Evolutionary conservation across 2,329 filamentous ascomycete species (phyloP).

Genomic region (Davidsoniella eucalypti): DNA sequence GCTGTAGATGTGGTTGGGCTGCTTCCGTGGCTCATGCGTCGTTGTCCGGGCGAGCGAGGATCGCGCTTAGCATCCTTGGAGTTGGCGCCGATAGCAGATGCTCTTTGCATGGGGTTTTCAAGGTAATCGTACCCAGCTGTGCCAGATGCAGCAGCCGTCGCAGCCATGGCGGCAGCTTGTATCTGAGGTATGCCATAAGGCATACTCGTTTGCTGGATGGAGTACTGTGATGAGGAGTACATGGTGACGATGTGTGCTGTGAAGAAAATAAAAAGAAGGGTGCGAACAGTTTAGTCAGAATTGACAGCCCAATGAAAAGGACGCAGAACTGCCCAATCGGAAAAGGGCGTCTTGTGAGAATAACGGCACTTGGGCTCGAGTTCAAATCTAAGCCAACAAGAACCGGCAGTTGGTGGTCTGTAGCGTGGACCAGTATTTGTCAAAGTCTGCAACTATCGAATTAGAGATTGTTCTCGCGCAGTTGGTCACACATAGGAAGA

Average conservation of each 20-base stretch:
- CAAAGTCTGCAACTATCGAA: too few relatives aligned
- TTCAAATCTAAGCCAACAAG: too few relatives aligned
- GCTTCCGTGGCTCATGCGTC: conserved; percentile 61
- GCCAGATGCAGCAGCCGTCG: conserved; percentile 79
- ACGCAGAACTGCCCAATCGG: too few relatives aligned
- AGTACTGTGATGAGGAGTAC: conserved; percentile 58
- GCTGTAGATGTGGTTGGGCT: conserved; percentile 49
- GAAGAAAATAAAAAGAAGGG: neutral
- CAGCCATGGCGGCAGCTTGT: conserved; percentile 82
- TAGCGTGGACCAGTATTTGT: too few relatives aligned
- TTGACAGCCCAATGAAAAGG: too few relatives aligned
- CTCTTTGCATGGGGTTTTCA: conserved; percentile 54
- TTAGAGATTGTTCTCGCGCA: too few relatives aligned
- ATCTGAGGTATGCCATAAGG: conserved; percentile 71
- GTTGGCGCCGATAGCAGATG: conserved; percentile 53
- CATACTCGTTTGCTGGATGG: conserved; percentile 57
- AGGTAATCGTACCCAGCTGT: conserved; percentile 60
- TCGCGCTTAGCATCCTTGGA: conserved; percentile 56
- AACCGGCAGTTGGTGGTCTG: too few relatives aligned
- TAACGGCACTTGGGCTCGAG: too few relatives aligned
- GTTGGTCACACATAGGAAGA: too few relatives aligned
- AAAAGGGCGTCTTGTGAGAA: too few relatives aligned
- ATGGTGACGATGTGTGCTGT: conserved; percentile 24
- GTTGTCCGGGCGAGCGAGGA: conserved; percentile 51
- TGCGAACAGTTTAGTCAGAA: neutral